Conservation (phyloP, 2,329 filamentous ascomycete species). For the Teratosphaeria nubilosa region DNA sequence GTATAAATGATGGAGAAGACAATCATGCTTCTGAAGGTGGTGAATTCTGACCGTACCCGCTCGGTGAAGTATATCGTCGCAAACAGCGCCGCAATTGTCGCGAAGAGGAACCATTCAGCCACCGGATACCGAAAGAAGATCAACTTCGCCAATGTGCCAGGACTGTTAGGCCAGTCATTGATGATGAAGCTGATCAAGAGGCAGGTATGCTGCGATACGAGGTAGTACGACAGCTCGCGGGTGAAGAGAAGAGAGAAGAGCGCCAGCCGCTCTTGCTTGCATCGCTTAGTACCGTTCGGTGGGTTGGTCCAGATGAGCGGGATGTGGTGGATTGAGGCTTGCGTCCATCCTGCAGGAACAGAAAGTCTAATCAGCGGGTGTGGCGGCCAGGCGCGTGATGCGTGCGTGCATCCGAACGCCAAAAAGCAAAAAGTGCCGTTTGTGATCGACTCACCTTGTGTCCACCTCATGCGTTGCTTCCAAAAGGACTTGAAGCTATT, state of each 20-base stretch:
- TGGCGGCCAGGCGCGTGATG: not conserved
- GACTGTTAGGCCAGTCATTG: conserved; percentile 32
- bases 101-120: conserved; percentile 30
- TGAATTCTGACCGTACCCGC: conserved; percentile 37
- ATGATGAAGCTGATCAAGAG: conserved; percentile 38
- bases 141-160: conserved; percentile 28
- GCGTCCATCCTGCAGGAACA: conserved; percentile 33
- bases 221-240: conserved; percentile 39
- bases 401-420: not conserved
- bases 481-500: conserved; percentile 36
- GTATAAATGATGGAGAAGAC: conserved; percentile 36
- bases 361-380: not conserved
- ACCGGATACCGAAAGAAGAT: conserved; percentile 41
- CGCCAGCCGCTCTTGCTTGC: conserved; percentile 32
- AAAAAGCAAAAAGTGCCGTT: not conserved
- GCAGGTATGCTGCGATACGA: conserved; percentile 40
- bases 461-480: conserved; percentile 43
- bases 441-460: conserved; percentile 21
- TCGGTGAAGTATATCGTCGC: conserved; percentile 39
- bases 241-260: conserved; percentile 37
- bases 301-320: conserved; percentile 35
- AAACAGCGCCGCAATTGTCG: conserved; percentile 25
- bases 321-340: conserved; percentile 36
- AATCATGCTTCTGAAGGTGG: conserved; percentile 31
- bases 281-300: conserved; percentile 25